These are phyloP conservation scores for Xylariaceae sp. DNA, from an alignment of 2,329 filamentous ascomycete species.

Conservation along the genomic window DNA sequence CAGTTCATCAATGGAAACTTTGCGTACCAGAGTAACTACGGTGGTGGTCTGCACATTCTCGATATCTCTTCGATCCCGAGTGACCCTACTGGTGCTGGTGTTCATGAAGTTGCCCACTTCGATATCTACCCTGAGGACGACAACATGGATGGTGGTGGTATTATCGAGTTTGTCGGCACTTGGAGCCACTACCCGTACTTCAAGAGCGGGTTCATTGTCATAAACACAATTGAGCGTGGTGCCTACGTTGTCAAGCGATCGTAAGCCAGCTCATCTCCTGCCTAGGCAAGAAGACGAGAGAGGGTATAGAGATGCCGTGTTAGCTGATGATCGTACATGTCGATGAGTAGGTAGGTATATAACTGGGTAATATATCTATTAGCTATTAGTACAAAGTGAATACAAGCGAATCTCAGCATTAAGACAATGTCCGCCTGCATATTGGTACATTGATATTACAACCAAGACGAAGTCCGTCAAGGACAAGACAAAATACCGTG, in stretches of 20 bases:
- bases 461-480: too few relatives aligned
- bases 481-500: too few relatives aligned
- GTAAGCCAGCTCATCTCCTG: constrained; percentile 2
- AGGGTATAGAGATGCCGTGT: background rate
- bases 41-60: constrained; percentile 36
- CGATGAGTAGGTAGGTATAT: background rate
- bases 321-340: background rate
- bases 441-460: too few relatives aligned
- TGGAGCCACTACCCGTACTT: constrained; percentile 43
- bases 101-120: constrained; percentile 39
- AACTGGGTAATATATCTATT: constrained; percentile 9
- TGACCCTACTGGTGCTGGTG: constrained; percentile 30
- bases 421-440: background rate
- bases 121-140: constrained; percentile 44
- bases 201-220: constrained; percentile 38
- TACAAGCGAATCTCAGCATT: constrained; percentile 1
- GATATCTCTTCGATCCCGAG: constrained; percentile 31
- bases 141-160: constrained; percentile 31
- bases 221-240: constrained; percentile 44
- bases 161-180: constrained; percentile 34
- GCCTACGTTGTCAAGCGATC: constrained; percentile 39
- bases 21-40: constrained; percentile 42
- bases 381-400: constrained; percentile 4
- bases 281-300: background rate
- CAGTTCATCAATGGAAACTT: constrained; percentile 37